Percentiles rank a stretch among this genome's conserved stretches.
phyloP scores from a whole-genome alignment of 164 flowering plant genomes.

The Cinnamomum chago region DNA sequence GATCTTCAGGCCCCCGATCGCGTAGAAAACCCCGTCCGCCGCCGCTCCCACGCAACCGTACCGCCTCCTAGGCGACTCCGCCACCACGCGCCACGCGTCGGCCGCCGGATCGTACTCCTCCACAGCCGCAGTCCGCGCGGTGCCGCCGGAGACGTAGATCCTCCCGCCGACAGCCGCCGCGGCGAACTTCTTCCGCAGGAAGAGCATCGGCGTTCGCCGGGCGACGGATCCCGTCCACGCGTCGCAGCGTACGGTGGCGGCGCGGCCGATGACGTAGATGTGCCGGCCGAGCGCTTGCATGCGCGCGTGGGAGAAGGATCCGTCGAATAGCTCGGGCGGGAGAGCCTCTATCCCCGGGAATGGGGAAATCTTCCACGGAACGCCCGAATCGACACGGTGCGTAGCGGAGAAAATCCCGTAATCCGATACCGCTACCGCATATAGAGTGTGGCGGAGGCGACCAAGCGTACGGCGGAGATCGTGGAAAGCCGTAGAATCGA shows the following conservation, averaged over 20 bases:
- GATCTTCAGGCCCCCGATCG: conserved; percentile 77
- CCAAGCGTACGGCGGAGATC: conserved; percentile 50
- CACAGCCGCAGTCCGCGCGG: conserved; percentile 41
- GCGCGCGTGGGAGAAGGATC: conserved; percentile 41
- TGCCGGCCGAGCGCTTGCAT: conserved; percentile 41
- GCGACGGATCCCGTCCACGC: conserved; percentile 47
- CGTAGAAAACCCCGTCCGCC: conserved; percentile 69
- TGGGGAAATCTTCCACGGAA: conserved; percentile 31
- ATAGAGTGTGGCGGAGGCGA: conserved; percentile 37
- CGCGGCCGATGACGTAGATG: conserved; percentile 44
- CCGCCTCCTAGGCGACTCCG: conserved; percentile 54
- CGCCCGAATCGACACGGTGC: conserved; percentile 19
- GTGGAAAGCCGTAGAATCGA: conserved; percentile 44
- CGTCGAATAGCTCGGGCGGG: conserved; percentile 12
- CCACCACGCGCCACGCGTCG: conserved; percentile 61
- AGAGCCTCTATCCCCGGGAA: conserved; percentile 12
- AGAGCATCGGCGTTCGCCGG: conserved; percentile 38
- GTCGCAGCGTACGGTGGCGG: conserved; percentile 41
- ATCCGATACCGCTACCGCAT: conserved; percentile 38
- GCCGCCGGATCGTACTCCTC: conserved; percentile 75
- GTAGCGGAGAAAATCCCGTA: conserved; percentile 36
- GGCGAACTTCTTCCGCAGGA: conserved; percentile 72
- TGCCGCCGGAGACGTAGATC: conserved; percentile 79
- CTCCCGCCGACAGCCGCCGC: conserved; percentile 44
- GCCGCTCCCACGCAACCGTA: conserved; percentile 83